Evolutionary conservation across 2,329 filamentous ascomycete genomes (phyloP).

Genomic region (Aspergillus calidoustus): DNA sequence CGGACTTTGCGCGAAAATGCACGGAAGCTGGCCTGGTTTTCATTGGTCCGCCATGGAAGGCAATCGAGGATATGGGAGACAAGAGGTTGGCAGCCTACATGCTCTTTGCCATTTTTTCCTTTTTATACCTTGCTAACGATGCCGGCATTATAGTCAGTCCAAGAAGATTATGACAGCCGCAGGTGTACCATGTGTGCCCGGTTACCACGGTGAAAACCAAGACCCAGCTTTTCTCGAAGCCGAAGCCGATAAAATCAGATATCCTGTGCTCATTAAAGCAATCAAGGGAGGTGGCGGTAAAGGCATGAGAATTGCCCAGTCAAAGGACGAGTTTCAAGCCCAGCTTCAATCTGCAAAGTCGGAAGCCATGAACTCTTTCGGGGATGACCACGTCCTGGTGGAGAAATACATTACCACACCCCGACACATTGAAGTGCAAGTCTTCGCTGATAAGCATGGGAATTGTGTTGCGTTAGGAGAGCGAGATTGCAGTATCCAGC

Average conservation of each 20-base stretch:
- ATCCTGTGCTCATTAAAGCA: conserved; percentile 68
- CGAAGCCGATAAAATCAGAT: conserved; percentile 74
- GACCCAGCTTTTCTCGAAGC: conserved; percentile 64
- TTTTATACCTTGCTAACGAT: conserved; percentile 14
- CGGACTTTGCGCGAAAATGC: conserved; percentile 84
- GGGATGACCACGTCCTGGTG: conserved; percentile 68
- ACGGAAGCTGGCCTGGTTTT: conserved; percentile 90
- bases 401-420: conserved; percentile 72
- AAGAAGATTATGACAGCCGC: conserved; percentile 97
- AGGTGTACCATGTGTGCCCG: conserved; percentile 94
- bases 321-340: conserved; percentile 61
- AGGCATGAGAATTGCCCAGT: conserved; percentile 67
- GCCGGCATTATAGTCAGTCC: conserved; percentile 58
- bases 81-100: conserved; percentile 64
- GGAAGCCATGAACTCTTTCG: conserved; percentile 67
- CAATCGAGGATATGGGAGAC: conserved; percentile 84
- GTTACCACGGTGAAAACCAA: conserved; percentile 90
- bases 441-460: conserved; percentile 68
- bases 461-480: conserved; percentile 69
- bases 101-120: not conserved
- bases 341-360: conserved; percentile 68
- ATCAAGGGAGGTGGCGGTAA: conserved; percentile 71
- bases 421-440: conserved; percentile 69
- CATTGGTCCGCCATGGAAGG: conserved; percentile 83
- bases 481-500: conserved; percentile 68